Conservation (phyloP, 2,329 filamentous ascomycete genomes). For the Hypoxylon sp. region DNA sequence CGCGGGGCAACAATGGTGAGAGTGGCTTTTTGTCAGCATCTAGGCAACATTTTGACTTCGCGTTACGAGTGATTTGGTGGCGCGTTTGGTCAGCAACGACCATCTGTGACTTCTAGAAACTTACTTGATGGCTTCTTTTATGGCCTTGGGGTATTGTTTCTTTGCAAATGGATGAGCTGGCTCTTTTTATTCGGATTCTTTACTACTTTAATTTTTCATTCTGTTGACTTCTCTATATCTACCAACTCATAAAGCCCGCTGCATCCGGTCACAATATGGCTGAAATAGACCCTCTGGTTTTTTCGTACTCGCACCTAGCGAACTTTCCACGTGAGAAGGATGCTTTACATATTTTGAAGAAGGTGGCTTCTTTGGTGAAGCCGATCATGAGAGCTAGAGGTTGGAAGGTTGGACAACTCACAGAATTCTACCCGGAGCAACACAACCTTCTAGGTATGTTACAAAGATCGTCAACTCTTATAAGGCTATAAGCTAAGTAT, state of each 20-base stretch:
- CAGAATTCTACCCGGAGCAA: slow-evolving; percentile 87
- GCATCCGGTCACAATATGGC: slow-evolving; percentile 53
- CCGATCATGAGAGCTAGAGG: slow-evolving; percentile 91
- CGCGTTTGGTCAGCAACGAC: slow-evolving; percentile 30
- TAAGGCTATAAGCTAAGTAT: slow-evolving; percentile 10
- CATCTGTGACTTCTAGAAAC: slow-evolving; percentile 42
- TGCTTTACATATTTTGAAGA: slow-evolving; percentile 76
- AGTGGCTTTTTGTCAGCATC: slow-evolving; percentile 17
- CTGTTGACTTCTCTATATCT: not conserved
- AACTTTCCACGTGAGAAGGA: slow-evolving; percentile 64
- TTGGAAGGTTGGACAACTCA: slow-evolving; percentile 84
- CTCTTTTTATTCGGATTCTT: slow-evolving; percentile 7
- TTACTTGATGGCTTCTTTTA: slow-evolving; percentile 35
- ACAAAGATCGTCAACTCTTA: not conserved
- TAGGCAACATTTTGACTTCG: slow-evolving; percentile 35
- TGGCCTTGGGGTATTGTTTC: slow-evolving; percentile 26
- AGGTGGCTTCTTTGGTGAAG: slow-evolving; percentile 89
- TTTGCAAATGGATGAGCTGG: slow-evolving; percentile 30
- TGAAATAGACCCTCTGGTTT: slow-evolving; percentile 63
- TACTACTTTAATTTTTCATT: not conserved
- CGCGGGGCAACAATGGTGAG: slow-evolving; percentile 12
- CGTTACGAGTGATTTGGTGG: slow-evolving; percentile 13
- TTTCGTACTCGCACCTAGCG: slow-evolving; percentile 65
- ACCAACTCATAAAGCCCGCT: not conserved
- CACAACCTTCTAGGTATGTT: slow-evolving; percentile 77